Conservation (phyloP, 2,329 filamentous ascomycete species). For the Xylaria sp. region DNA sequence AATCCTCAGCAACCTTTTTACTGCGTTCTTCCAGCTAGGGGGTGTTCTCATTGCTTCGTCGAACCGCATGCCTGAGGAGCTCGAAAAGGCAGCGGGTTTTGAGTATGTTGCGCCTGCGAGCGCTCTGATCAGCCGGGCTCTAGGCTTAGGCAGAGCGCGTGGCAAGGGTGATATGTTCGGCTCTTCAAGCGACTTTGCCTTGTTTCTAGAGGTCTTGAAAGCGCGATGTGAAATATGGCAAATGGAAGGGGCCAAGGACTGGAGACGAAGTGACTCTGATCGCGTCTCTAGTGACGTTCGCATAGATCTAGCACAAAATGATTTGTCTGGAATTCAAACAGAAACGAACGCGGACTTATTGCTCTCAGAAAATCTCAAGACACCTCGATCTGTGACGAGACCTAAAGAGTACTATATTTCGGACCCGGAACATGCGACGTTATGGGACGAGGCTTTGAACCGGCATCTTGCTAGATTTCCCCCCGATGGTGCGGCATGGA, state of each 20-base stretch:
- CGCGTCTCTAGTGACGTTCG: constrained; percentile 33
- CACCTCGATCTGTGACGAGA: constrained; percentile 22
- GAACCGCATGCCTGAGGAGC: constrained; percentile 82
- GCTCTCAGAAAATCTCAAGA: constrained; percentile 1
- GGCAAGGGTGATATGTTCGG: constrained; percentile 59
- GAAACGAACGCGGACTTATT: not conserved
- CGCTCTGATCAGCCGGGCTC: constrained; percentile 56
- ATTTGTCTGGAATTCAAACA: constrained; percentile 2
- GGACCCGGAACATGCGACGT: constrained; percentile 33
- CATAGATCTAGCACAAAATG: constrained; percentile 19
- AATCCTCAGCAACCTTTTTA: constrained; percentile 79
- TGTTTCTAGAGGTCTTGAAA: constrained; percentile 76
- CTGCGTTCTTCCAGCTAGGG: constrained; percentile 80
- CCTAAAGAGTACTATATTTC: constrained; percentile 41
- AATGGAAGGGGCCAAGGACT: constrained; percentile 77
- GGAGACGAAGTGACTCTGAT: constrained; percentile 62
- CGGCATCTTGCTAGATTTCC: constrained; percentile 6
- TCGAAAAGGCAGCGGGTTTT: constrained; percentile 75
- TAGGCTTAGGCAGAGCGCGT: constrained; percentile 47
- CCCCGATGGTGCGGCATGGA: constrained; percentile 45
- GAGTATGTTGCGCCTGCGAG: constrained; percentile 65
- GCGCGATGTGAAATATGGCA: constrained; percentile 84
- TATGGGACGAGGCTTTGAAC: constrained; percentile 37
- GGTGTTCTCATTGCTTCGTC: constrained; percentile 81
- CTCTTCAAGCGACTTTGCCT: constrained; percentile 73